Evolutionary conservation across 805 yeast species (phyloP).

Genomic region (Ogataea trehalophila): DNA sequence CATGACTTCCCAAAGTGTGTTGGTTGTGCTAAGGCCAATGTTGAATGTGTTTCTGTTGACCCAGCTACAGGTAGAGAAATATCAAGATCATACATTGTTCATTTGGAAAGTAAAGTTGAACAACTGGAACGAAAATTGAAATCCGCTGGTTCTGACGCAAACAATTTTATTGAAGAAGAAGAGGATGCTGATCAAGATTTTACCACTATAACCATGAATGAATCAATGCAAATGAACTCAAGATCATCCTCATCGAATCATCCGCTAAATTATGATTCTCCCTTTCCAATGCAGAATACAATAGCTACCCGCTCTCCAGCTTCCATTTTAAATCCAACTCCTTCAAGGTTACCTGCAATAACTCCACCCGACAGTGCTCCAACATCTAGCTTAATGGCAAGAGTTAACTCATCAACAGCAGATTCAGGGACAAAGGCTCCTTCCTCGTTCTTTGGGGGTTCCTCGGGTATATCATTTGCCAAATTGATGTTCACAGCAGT

Average conservation of each 20-base stretch:
- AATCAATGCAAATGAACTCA: not conserved
- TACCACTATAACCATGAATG: not conserved
- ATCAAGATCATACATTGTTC: conserved; percentile 73
- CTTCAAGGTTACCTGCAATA: too few relatives aligned
- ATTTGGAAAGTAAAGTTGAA: conserved; percentile 61
- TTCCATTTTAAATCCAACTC: too few relatives aligned
- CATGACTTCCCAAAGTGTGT: conserved; percentile 63
- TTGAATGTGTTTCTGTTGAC: conserved; percentile 77
- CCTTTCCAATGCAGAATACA: too few relatives aligned
- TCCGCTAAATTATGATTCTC: too few relatives aligned
- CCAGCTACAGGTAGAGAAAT: conserved; percentile 85
- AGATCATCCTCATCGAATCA: not conserved
- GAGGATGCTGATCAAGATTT: not conserved
- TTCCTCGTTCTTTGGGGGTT: conserved; percentile 41
- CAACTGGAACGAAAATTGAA: conserved; percentile 49
- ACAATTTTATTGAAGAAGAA: not conserved
- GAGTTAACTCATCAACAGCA: conserved; percentile 25
- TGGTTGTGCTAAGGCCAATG: conserved; percentile 58
- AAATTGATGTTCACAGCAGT: conserved; percentile 74
- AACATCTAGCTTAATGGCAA: conserved; percentile 15
- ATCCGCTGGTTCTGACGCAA: conserved; percentile 30
- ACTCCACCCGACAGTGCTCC: not conserved
- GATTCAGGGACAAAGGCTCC: conserved; percentile 30
- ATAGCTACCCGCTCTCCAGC: too few relatives aligned
- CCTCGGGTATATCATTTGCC: conserved; percentile 69